These are phyloP conservation scores for Trichophyton benhamiae DNA, from an alignment of 2,329 filamentous ascomycete species.

Conservation along the genomic window DNA sequence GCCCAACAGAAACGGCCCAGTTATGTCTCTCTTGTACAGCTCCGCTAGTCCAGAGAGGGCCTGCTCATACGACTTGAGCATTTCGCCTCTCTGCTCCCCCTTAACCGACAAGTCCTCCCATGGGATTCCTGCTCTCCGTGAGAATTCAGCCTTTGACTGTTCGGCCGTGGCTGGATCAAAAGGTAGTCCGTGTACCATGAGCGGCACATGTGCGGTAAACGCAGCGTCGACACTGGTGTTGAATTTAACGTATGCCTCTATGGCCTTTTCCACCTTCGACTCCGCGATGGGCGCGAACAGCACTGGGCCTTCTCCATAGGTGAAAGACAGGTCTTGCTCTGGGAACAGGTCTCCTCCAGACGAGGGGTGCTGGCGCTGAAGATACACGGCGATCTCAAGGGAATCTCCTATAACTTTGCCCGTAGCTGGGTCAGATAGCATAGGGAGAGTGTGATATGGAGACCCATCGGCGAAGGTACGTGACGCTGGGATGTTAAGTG, in stretches of 20 bases:
- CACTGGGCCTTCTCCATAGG: constrained; percentile 25
- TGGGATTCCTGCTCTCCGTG: constrained; percentile 34
- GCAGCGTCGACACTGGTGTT: constrained; percentile 44
- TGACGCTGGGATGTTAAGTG: constrained; percentile 37
- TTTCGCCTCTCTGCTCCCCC: constrained; percentile 30
- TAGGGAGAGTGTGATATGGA: constrained; percentile 50
- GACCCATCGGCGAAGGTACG: constrained; percentile 46
- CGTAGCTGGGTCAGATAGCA: constrained; percentile 40
- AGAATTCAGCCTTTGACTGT: constrained; percentile 36
- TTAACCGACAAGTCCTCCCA: constrained; percentile 31
- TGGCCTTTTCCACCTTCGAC: constrained; percentile 10
- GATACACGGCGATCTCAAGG: constrained; percentile 52
- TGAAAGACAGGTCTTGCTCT: not conserved
- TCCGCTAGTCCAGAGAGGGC: constrained; percentile 33
- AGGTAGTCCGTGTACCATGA: constrained; percentile 35
- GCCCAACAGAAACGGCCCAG: constrained; percentile 41
- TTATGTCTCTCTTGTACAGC: constrained; percentile 29
- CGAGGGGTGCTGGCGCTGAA: constrained; percentile 35
- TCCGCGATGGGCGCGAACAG: constrained; percentile 36
- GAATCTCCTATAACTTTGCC: constrained; percentile 44
- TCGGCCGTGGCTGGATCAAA: constrained; percentile 41
- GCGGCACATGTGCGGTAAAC: constrained; percentile 37
- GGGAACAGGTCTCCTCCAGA: constrained; percentile 3
- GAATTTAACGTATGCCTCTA: constrained; percentile 37
- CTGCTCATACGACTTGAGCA: constrained; percentile 31